Evolutionary conservation across 345 rosid genomes (phyloP), one percentile per base, ranked within the genome.

Genomic region (Pugionium cornutum): DNA sequence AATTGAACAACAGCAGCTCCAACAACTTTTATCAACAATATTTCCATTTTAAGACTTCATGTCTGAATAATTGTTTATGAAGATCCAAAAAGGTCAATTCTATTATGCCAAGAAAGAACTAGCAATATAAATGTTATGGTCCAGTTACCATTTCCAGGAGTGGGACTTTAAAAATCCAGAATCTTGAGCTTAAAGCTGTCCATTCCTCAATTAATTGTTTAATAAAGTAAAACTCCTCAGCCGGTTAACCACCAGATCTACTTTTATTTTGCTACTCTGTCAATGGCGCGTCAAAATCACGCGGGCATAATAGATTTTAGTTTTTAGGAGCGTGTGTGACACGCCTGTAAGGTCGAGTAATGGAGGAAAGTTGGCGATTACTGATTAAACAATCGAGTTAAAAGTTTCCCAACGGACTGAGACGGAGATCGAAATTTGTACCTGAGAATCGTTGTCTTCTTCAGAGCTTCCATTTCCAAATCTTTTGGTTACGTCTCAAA

Each of bases 371-470:
- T 10, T 42, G 5, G 45, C 5, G 0, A 46, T 26, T 63, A 70
- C 58, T 54, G 75, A 18, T 18, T 55, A 55, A 63, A 62, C 50
- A 62, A 62, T 4, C 51, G 64, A 32, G 62, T 70, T 70, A 45
- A 27, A 27, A 9, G 2, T 55, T 64, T 18, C 51, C 31, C 61
- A 57, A 57, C 66, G 59, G 76, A 72, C 70, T 4, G 9, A 35
- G 36, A 70, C 53, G 60, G 49, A 58, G 71, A 72, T 72, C 66
- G 66, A 58, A 72, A 50, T 40, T 25, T 43, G 76, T 58, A 65
- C 67, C 76, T 72, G 67, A 52, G 64, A 54, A 66, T 65, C 76
- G 56, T 72, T 72, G 76, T 72, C 56, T 66, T 72, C 56, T 64
- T 49, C 61, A 65, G 25, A 64, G 55, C 55, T 18, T 18, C 18